phyloP scores from a whole-genome alignment of 345 rosid species.

The Populus simonii region DNA sequence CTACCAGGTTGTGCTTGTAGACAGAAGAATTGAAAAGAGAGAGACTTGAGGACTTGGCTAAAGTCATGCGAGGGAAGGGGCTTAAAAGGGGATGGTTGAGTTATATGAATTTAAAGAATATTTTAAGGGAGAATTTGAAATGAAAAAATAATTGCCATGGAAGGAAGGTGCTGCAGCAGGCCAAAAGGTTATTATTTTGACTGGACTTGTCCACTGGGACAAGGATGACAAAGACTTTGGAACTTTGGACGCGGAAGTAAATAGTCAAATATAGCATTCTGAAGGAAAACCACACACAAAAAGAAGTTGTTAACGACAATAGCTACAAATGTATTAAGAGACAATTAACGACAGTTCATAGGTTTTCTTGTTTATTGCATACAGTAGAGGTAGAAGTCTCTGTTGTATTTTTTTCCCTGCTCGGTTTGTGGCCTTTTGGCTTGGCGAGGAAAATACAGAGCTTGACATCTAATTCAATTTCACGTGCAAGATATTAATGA shows the following conservation, averaged over 20 bases:
- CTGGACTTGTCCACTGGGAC: constrained; percentile 25
- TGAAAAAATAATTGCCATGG: constrained; percentile 1
- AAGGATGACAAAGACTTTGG: constrained; percentile 12
- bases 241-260: constrained; percentile 16
- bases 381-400: not conserved
- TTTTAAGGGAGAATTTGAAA: not conserved
- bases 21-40: not conserved
- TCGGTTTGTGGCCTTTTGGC: not conserved
- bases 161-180: constrained; percentile 21
- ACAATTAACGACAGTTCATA: not conserved
- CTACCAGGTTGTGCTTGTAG: not conserved
- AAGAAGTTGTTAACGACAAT: constrained; percentile 11
- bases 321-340: not conserved
- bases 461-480: too few relatives aligned
- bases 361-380: not conserved
- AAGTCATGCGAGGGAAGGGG: not conserved
- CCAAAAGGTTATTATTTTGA: constrained; percentile 21
- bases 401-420: not conserved
- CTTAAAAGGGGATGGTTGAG: not conserved
- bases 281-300: too few relatives aligned
- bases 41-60: not conserved
- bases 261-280: constrained; percentile 1
- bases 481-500: not conserved
- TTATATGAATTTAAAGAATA: not conserved
- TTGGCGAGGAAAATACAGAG: too few relatives aligned